Percentiles rank a stretch among this genome's conserved stretches.
Conservation (phyloP, 78 protist genomes). For the Mantamonas sphyraenae region DNA sequence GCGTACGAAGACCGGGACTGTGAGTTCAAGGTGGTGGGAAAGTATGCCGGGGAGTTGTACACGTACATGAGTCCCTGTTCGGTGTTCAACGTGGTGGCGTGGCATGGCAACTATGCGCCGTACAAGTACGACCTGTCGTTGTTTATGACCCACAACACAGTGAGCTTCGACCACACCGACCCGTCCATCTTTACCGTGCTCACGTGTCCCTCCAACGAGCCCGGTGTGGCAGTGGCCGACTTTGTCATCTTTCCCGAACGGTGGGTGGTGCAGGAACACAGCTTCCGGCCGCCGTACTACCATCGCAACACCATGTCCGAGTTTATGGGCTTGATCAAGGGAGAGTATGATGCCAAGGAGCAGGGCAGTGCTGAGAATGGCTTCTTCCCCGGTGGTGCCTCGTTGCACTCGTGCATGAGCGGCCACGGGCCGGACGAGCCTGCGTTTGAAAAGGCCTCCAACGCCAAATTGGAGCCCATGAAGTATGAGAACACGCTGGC, state of each 20-base stretch:
- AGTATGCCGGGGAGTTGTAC: slow-evolving; percentile 66
- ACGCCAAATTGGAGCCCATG: slow-evolving; percentile 31
- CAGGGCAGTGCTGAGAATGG: too few relatives aligned
- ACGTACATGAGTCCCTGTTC: slow-evolving; percentile 25
- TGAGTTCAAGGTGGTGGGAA: slow-evolving; percentile 29
- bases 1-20: slow-evolving; percentile 44
- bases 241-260: slow-evolving; percentile 93
- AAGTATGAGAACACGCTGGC: slow-evolving; percentile 60
- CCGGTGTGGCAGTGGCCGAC: slow-evolving; percentile 86
- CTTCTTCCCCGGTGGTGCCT: slow-evolving; percentile 62
- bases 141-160: slow-evolving; percentile 75
- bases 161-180: slow-evolving; percentile 88
- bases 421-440: slow-evolving; percentile 92
- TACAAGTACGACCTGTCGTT: slow-evolving; percentile 72
- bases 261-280: slow-evolving; percentile 79
- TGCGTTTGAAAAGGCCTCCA: slow-evolving; percentile 48
- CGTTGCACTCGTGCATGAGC: slow-evolving; percentile 71
- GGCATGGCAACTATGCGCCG: slow-evolving; percentile 95
- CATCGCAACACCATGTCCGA: slow-evolving; percentile 89
- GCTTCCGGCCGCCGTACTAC: slow-evolving; percentile 91
- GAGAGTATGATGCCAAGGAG: slow-evolving; percentile 90
- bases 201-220: slow-evolving; percentile 69
- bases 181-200: slow-evolving; percentile 94
- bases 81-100: slow-evolving; percentile 90
- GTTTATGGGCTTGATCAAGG: slow-evolving; percentile 90